These are phyloP conservation scores for Clarireedia hainanense DNA, from an alignment of 2,329 filamentous ascomycete species.

Conservation along the genomic window DNA sequence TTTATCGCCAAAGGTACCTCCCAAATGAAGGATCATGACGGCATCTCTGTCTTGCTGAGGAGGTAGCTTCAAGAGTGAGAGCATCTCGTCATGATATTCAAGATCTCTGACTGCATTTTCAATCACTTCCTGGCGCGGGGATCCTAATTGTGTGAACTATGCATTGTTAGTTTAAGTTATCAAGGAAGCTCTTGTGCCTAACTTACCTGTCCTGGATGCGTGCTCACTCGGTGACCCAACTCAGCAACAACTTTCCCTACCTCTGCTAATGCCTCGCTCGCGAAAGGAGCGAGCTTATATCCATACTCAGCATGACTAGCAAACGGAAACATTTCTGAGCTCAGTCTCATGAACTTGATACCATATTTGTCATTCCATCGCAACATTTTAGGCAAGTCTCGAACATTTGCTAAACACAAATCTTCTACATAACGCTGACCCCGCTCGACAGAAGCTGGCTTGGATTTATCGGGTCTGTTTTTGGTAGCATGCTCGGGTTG, in stretches of 20 bases:
- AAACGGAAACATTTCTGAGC: constrained; percentile 96
- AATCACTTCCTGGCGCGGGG: constrained; percentile 70
- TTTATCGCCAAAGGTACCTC: constrained; percentile 80
- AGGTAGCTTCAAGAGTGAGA: constrained; percentile 68
- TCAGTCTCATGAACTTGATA: constrained; percentile 87
- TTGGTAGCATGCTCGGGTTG: constrained; percentile 76
- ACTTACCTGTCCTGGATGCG: constrained; percentile 67
- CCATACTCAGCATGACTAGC: constrained; percentile 83
- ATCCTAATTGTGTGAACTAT: constrained; percentile 82
- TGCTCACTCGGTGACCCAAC: constrained; percentile 77
- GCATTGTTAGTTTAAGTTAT: neutral
- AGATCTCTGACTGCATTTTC: constrained; percentile 71
- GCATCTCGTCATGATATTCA: constrained; percentile 80
- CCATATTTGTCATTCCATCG: constrained; percentile 87
- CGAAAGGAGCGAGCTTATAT: constrained; percentile 78
- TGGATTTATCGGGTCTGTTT: constrained; percentile 71
- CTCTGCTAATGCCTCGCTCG: constrained; percentile 66
- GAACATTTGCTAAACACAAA: constrained; percentile 72
- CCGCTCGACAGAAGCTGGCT: constrained; percentile 56
- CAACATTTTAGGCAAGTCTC: constrained; percentile 77
- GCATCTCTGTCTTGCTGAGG: constrained; percentile 76
- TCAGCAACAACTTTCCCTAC: constrained; percentile 70
- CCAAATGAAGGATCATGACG: constrained; percentile 92
- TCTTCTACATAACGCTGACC: constrained; percentile 69
- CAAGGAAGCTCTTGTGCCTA: neutral